Evolutionary conservation across 2,329 filamentous ascomycete genomes (phyloP).

Genomic region (Paecilomyces fulvus): DNA sequence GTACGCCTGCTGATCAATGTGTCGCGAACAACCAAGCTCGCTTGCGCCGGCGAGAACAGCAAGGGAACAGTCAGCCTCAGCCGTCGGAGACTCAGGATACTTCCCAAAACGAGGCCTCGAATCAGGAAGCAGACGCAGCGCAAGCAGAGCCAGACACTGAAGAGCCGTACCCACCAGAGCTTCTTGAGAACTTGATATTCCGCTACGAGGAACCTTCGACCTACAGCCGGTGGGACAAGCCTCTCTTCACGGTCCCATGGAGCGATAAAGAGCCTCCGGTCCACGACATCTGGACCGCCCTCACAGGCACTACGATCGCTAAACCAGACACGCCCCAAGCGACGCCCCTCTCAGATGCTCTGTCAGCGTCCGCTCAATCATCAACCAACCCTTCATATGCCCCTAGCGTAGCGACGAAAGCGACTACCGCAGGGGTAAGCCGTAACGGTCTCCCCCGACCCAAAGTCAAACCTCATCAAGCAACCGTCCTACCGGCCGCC

Average conservation of each 20-base stretch:
- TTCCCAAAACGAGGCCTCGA: background rate
- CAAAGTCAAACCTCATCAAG: conserved; percentile 33
- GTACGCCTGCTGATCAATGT: conserved; percentile 48
- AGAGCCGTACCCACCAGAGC: conserved; percentile 43
- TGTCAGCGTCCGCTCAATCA: conserved; percentile 3
- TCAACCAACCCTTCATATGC: conserved; percentile 14
- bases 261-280: conserved; percentile 48
- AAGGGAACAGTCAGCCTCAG: conserved; percentile 2
- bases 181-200: conserved; percentile 57
- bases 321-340: conserved; percentile 2
- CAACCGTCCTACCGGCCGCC: conserved; percentile 32
- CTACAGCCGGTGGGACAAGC: conserved; percentile 58
- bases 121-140: conserved; percentile 3
- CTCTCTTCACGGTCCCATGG: conserved; percentile 54
- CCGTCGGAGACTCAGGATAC: conserved; percentile 1
- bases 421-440: conserved; percentile 13
- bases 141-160: conserved; percentile 13
- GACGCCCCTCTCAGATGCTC: background rate
- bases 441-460: conserved; percentile 12
- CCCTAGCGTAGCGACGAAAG: conserved; percentile 16
- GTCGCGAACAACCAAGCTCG: conserved; percentile 44
- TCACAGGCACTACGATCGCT: conserved; percentile 32
- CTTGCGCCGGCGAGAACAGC: conserved; percentile 13
- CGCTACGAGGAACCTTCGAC: conserved; percentile 61
- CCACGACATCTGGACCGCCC: conserved; percentile 53